A percentile compares a stretch with the other conserved stretches of the same genome.
Conservation (phyloP, 345 rosid species). For the Acer saccharum region DNA sequence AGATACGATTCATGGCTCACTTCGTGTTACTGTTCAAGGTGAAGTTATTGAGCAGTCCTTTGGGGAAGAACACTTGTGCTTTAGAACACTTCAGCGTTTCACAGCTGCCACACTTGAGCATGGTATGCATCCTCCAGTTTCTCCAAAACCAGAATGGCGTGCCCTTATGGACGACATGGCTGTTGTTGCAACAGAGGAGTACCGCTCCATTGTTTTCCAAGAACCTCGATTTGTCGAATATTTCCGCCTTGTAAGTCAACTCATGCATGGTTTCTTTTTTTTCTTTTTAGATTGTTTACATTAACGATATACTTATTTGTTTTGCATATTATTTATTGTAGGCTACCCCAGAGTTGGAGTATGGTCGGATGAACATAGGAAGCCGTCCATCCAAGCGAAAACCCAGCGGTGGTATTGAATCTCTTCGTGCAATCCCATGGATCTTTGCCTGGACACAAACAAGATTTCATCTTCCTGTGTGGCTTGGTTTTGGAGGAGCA, state of each 20-base stretch:
- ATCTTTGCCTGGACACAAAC: conserved; percentile 99
- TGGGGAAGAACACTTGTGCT: conserved; percentile 93
- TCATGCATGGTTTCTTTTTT: neutral
- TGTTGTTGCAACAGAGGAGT: conserved; percentile 84
- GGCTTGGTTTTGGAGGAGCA: conserved; percentile 97
- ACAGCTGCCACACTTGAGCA: conserved; percentile 98
- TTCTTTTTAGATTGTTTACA: neutral
- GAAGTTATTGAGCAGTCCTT: conserved; percentile 97
- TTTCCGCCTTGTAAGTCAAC: conserved; percentile 83
- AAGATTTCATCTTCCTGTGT: conserved; percentile 95
- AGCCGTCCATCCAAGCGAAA: conserved; percentile 96
- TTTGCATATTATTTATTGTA: conserved; percentile 35
- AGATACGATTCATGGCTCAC: conserved; percentile 90
- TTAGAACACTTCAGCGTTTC: conserved; percentile 94
- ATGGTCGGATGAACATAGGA: conserved; percentile 98
- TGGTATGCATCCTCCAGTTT: conserved; percentile 88
- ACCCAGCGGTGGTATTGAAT: conserved; percentile 95
- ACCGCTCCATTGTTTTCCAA: conserved; percentile 83
- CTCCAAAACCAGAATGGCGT: conserved; percentile 98
- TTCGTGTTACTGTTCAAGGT: conserved; percentile 94
- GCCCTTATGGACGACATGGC: conserved; percentile 90
- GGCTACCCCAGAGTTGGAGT: conserved; percentile 99
- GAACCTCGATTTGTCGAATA: conserved; percentile 97
- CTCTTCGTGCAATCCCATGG: conserved; percentile 99
- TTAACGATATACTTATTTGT: conserved; percentile 7